Evolutionary conservation across 306 rosid species (phyloP), one percentile per base, ranked within the genome.

Genomic region (Acacia crassicarpa): DNA sequence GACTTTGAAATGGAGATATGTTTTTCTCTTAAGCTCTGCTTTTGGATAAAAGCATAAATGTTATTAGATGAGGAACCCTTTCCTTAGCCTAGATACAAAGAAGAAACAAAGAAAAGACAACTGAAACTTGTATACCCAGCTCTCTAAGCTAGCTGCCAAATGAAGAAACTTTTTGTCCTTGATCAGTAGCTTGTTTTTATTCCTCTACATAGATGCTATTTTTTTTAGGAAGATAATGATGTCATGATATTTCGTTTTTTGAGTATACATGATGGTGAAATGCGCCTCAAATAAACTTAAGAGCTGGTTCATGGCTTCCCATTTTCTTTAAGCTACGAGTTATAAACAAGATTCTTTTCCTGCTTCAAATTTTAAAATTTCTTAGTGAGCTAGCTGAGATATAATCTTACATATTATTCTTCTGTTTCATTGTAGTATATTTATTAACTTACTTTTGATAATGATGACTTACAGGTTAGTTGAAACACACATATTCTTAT

Each of bases 401-500:
- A 8, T 74, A 9, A 20, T 51, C 59, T 72, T 72, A 3, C 27
- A 25, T 66, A 66, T 51, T 46, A 87, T 78, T 78, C 69, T 20
- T 78, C 48, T 70, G 5, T 22, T 66, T 70, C 66, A 56, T 74
- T 80, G 63, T 83, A 74, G 48, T 75, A 84, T 83, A 13, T 67
- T 86, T 83, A 13, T 67, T 49, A 61, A 77, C 86, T 67, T 53
- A 88, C 78, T 85, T 77, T 73, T 25, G 1, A 62, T 86, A 74
- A 84, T 87, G 69, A 58, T 86, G 86, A 67, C 46, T 56, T 76
- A 43, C 98, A 96, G 99, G 95, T 88, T 96, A 92, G 98, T 94
- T 73, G 99, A 96, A 91, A 96, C 99, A 84, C 98, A 96, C 80
- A 92, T 96, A 88, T 96, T 94, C 95, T 96, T 97, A 30, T 96